Conservation (phyloP, 1,284 basidiomycete genomes). For the Ganoderma lucidum region DNA sequence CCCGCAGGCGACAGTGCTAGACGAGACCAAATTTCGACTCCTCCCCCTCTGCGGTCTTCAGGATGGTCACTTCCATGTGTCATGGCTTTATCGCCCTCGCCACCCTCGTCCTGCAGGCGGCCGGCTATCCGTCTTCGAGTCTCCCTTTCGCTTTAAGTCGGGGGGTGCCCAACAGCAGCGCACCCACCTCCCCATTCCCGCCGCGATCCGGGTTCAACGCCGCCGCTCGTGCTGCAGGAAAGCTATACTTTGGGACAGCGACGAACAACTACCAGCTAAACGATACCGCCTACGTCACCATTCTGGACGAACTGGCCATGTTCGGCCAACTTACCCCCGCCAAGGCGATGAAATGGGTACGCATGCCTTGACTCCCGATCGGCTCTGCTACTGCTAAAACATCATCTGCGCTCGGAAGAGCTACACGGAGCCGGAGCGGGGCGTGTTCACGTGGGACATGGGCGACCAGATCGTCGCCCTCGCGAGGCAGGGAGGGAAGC, state of each 20-base stretch:
- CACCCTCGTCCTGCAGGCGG: background rate
- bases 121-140: background rate
- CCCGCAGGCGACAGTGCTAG: background rate
- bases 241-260: slow-evolving; percentile 67
- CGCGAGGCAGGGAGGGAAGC: slow-evolving; percentile 51
- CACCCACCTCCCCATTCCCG: background rate
- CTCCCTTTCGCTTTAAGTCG: background rate
- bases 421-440: slow-evolving; percentile 57
- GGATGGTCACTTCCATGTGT: background rate
- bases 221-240: slow-evolving; percentile 55
- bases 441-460: slow-evolving; percentile 52
- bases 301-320: slow-evolving; percentile 50
- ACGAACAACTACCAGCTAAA: slow-evolving; percentile 62
- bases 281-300: slow-evolving; percentile 51
- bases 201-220: slow-evolving; percentile 31
- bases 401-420: slow-evolving; percentile 43
- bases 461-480: slow-evolving; percentile 56
- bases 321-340: slow-evolving; percentile 61
- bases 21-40: background rate
- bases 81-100: background rate
- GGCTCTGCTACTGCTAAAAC: background rate
- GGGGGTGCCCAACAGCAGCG: background rate
- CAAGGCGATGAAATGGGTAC: slow-evolving; percentile 66
- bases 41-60: background rate
- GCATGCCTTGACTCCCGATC: slow-evolving; percentile 11